Conservation (phyloP, 352 stramenopile genomes). For the Phytopythium kandeliae region DNA sequence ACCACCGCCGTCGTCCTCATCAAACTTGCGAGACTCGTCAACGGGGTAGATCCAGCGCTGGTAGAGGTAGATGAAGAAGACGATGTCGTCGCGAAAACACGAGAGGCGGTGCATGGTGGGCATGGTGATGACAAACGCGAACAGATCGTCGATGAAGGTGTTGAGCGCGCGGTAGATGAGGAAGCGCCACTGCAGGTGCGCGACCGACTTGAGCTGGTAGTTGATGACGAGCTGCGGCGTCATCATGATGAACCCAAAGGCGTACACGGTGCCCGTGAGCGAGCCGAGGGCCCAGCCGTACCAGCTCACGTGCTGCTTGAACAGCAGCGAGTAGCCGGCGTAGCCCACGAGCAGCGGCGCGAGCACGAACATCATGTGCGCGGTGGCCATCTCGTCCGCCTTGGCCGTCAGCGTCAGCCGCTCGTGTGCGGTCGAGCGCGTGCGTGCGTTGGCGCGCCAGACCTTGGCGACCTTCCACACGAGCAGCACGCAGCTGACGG, state of each 20-base stretch:
- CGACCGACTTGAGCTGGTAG: conserved; percentile 89
- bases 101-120: conserved; percentile 88
- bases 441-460: conserved; percentile 27
- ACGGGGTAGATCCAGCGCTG: conserved; percentile 91
- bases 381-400: conserved; percentile 81
- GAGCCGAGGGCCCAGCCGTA: conserved; percentile 87
- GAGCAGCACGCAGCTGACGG: conserved; percentile 70
- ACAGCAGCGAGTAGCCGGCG: conserved; percentile 74
- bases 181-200: conserved; percentile 91
- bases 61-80: conserved; percentile 89
- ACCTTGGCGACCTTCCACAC: conserved; percentile 87
- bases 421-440: conserved; percentile 10
- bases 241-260: conserved; percentile 89
- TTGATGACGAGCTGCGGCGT: conserved; percentile 93
- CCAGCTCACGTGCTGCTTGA: conserved; percentile 74
- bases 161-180: conserved; percentile 94
- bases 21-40: conserved; percentile 44
- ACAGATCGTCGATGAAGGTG: conserved; percentile 92
- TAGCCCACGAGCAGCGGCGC: conserved; percentile 73
- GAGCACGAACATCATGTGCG: conserved; percentile 75
- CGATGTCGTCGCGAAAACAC: conserved; percentile 88
- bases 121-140: conserved; percentile 91
- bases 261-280: conserved; percentile 85
- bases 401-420: conserved; percentile 36
- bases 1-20: conserved; percentile 27